A percentile compares a stretch with the other conserved stretches of the same genome.
These are phyloP conservation scores for Monilinia aucupariae DNA, from an alignment of 2,329 filamentous ascomycete genomes.

Conservation along the genomic window DNA sequence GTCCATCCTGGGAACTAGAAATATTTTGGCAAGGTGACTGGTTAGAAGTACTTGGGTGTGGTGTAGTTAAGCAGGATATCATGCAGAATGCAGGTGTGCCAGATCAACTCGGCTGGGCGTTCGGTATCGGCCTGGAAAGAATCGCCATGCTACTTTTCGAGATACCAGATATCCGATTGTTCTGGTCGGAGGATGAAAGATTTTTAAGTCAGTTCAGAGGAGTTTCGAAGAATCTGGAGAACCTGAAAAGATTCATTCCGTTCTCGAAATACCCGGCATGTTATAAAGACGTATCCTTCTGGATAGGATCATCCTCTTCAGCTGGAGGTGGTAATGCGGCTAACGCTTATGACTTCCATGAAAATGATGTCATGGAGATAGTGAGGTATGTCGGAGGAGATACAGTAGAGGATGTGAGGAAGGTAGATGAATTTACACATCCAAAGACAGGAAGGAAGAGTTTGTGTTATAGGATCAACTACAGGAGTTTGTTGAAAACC, in stretches of 20 bases:
- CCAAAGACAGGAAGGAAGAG: conserved; percentile 79
- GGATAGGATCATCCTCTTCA: conserved; percentile 54
- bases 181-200: conserved; percentile 82
- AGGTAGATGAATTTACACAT: conserved; percentile 83
- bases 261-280: conserved; percentile 91
- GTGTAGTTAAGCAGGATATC: conserved; percentile 78
- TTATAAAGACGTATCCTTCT: conserved; percentile 91
- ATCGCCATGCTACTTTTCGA: conserved; percentile 97
- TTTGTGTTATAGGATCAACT: conserved; percentile 88
- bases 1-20: conserved; percentile 91
- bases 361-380: conserved; percentile 97
- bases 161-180: conserved; percentile 92
- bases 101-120: conserved; percentile 83
- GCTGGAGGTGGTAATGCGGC: conserved; percentile 42
- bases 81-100: conserved; percentile 72
- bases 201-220: conserved; percentile 82
- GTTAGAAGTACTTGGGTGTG: conserved; percentile 93
- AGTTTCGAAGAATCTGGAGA: conserved; percentile 46
- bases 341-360: conserved; percentile 61
- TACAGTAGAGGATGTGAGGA: conserved; percentile 76
- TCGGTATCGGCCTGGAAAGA: conserved; percentile 87
- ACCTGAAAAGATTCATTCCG: conserved; percentile 63
- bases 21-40: conserved; percentile 92
- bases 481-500: conserved; percentile 85
- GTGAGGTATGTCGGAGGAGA: conserved; percentile 79